phyloP scores from a whole-genome alignment of 2,329 filamentous ascomycete species.

The Hypoxylon sp. region DNA sequence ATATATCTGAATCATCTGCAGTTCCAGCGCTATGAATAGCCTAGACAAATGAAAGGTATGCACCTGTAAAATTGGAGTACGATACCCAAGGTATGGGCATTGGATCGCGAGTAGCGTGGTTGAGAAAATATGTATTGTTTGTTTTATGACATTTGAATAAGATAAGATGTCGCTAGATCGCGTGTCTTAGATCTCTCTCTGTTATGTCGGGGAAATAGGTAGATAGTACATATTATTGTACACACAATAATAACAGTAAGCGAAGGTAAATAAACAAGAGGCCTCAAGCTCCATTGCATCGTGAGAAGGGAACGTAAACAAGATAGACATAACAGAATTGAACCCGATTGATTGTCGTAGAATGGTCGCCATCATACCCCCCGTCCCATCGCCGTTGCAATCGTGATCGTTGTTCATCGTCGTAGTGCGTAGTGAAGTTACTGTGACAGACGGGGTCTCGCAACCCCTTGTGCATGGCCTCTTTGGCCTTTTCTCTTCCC shows the following conservation, averaged over 20 bases:
- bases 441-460: conserved; percentile 19
- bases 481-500: conserved; percentile 20
- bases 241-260: conserved; percentile 32
- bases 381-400: conserved; percentile 19
- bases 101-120: not conserved
- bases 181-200: conserved; percentile 30
- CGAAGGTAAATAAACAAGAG: conserved; percentile 33
- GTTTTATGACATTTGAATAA: not conserved
- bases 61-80: too few relatives aligned
- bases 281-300: conserved; percentile 10
- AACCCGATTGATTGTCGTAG: conserved; percentile 17
- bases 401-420: conserved; percentile 38
- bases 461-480: conserved; percentile 16
- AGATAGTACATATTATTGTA: conserved; percentile 33
- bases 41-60: not conserved
- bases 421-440: conserved; percentile 18
- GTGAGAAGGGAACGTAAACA: conserved; percentile 8
- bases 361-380: conserved; percentile 20
- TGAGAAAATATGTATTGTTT: conserved; percentile 3
- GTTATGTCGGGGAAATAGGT: conserved; percentile 9
- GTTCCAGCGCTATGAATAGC: not conserved
- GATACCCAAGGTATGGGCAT: too few relatives aligned
- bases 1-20: not conserved
- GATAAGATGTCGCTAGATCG: not conserved
- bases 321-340: conserved; percentile 18